phyloP scores from a whole-genome alignment of 805 yeast genomes.

The Suhomyces sp. region DNA sequence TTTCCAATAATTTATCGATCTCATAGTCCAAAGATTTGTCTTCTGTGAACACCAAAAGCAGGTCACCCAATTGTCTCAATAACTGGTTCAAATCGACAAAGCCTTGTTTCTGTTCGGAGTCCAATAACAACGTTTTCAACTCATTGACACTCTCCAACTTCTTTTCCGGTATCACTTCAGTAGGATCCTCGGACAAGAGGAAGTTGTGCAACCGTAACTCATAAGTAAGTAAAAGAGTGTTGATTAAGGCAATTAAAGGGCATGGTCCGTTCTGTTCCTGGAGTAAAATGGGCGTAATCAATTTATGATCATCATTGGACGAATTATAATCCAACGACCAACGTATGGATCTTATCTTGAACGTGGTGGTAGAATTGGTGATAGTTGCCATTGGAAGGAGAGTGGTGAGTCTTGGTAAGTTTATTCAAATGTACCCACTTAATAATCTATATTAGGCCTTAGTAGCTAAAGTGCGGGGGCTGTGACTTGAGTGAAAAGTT shows the following conservation, averaged over 20 bases:
- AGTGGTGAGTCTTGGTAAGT: too few relatives aligned
- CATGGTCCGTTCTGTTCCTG: conserved; percentile 90
- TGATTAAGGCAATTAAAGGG: conserved; percentile 75
- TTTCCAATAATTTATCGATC: conserved; percentile 44
- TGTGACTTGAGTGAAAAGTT: too few relatives aligned
- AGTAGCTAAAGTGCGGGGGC: too few relatives aligned
- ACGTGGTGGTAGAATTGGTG: too few relatives aligned
- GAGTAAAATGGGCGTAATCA: conserved; percentile 55
- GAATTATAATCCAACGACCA: conserved; percentile 29
- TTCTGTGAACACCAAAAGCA: conserved; percentile 28
- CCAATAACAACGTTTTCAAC: conserved; percentile 17
- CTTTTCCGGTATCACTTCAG: conserved; percentile 5
- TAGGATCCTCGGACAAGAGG: conserved; percentile 7
- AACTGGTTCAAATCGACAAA: conserved; percentile 35
- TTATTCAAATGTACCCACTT: too few relatives aligned
- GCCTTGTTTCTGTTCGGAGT: conserved; percentile 12
- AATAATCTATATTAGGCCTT: too few relatives aligned
- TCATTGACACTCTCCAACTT: conserved; percentile 15
- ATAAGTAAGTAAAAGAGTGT: conserved; percentile 58
- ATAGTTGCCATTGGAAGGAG: too few relatives aligned
- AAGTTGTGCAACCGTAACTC: conserved; percentile 27
- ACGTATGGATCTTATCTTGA: conserved; percentile 23
- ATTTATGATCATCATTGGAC: conserved; percentile 25
- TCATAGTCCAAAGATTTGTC: conserved; percentile 26
- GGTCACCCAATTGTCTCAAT: conserved; percentile 50